phyloP scores from a whole-genome alignment of 1,284 basidiomycete genomes.

The Chondrostereum purpureum region DNA sequence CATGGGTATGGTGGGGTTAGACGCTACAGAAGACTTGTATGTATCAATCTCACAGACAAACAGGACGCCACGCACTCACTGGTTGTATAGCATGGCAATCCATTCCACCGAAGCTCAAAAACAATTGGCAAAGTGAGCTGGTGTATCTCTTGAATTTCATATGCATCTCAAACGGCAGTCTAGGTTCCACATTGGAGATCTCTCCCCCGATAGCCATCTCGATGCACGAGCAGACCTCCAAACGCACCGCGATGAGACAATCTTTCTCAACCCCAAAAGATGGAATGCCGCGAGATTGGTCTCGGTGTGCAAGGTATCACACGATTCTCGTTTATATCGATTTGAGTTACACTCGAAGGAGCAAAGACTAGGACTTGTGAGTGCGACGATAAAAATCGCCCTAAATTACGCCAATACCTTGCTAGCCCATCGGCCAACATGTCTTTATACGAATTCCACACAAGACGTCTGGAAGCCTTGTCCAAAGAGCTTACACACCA shows the following conservation, averaged over 20 bases:
- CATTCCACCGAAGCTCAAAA: slow-evolving; percentile 41
- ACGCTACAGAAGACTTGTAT: slow-evolving; percentile 56
- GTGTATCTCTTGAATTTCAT: slow-evolving; percentile 16
- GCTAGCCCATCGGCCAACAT: slow-evolving; percentile 51
- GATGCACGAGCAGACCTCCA: slow-evolving; percentile 4
- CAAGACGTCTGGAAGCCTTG: slow-evolving; percentile 28
- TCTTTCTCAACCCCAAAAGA: slow-evolving; percentile 42
- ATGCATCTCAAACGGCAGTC: slow-evolving; percentile 12
- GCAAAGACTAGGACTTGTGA: slow-evolving; percentile 46
- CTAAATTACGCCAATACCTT: too few species aligned
- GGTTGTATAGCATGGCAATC: slow-evolving; percentile 18
- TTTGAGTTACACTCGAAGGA: slow-evolving; percentile 41
- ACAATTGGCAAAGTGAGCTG: slow-evolving; percentile 39
- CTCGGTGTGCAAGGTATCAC: slow-evolving; percentile 36
- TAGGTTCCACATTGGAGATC: slow-evolving; percentile 39
- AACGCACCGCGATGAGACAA: background rate
- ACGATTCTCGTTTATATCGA: slow-evolving; percentile 47
- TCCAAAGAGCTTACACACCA: slow-evolving; percentile 63
- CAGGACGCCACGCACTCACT: background rate
- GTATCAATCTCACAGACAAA: too few species aligned
- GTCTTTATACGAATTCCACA: slow-evolving; percentile 47
- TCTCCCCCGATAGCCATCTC: slow-evolving; percentile 12
- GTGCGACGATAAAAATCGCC: too few species aligned
- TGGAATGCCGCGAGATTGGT: slow-evolving; percentile 48
- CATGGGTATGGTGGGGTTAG: slow-evolving; percentile 51